Conservation (phyloP, 1,284 basidiomycete genomes). For the Sanghuangporus weigelae region DNA sequence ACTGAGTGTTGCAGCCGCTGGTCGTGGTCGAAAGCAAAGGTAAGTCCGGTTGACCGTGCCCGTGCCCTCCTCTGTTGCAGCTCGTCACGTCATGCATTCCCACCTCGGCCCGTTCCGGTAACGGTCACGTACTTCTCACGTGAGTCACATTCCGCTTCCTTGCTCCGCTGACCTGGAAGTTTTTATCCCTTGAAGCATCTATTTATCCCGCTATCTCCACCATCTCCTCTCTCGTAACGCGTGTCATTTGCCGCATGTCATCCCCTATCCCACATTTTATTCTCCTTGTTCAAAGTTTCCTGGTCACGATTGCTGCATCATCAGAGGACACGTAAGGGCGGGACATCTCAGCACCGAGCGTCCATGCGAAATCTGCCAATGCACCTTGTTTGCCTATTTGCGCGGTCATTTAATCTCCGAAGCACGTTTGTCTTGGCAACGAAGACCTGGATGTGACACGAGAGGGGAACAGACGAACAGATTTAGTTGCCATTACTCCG, state of each 20-base stretch:
- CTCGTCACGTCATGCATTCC: background rate
- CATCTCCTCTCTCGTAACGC: background rate
- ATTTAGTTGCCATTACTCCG: background rate
- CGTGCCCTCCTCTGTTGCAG: background rate
- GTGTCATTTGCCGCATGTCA: background rate
- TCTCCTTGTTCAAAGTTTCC: background rate
- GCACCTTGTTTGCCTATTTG: slow-evolving; percentile 6
- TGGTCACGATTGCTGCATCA: background rate
- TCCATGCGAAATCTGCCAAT: background rate
- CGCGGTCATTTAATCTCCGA: background rate
- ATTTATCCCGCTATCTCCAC: background rate
- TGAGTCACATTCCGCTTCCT: background rate
- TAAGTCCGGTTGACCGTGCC: background rate
- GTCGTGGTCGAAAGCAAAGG: background rate
- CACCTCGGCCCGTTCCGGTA: background rate
- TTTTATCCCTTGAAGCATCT: background rate
- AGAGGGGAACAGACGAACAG: background rate
- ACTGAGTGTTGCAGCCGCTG: background rate
- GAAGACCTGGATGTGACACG: background rate
- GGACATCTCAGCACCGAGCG: background rate
- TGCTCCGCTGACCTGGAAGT: background rate
- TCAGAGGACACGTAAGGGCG: background rate
- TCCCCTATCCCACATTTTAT: background rate
- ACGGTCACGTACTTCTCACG: background rate
- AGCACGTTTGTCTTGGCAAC: slow-evolving; percentile 11